Base-by-base conservation (phyloP, 176 grass and related monocot species). In the Oryza meyeriana region DNA sequence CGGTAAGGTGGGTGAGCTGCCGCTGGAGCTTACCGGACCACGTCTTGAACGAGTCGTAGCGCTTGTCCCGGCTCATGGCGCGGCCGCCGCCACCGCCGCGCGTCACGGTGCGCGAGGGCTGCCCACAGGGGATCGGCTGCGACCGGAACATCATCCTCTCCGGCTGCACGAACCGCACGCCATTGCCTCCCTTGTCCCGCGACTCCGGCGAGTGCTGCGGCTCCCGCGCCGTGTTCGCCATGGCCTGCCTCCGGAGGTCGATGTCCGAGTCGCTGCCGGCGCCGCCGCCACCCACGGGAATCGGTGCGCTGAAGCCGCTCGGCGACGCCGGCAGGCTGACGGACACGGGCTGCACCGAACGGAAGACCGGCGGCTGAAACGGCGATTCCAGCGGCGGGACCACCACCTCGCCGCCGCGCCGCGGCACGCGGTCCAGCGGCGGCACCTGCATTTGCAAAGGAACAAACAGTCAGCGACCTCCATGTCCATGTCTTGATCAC, bases 31-130 rank as follows among this genome's bases (percentile, higher is more conserved):
- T 91, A 13, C 94, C 91, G 44, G 89, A 92, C 75, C 85, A 97
- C 34, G 94, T 97, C 87, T 97, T 97, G 86, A 94, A 97, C 22
- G 91, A 70, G 87, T 97, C 91, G 82, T 87, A 97, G 8, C 85
- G 45, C n/a, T 31, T 84, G 80, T 94, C 92, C 48, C 90, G 75
- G 35, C n/a, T 26, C 36, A 90, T 34, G 12, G 24, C 12, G 70
- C 64, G 34, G 32, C 28, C 80, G 22, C 6, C 29, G 14, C 5
- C 61, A 74, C 55, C 66, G 39, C 35, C 40, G 72, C 26, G 11
- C 28, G 55, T 24, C 36, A 2, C 40, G 20, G 44, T 1, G 8
- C 68, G 42, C 8, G 42, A 2, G 4, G 45, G 73, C 67, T 31
- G 12, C 18, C 58, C 79, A 36, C 66, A 41, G 42, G 86, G 76